Percentiles rank a stretch among this genome's conserved stretches.
Evolutionary conservation across 768 basidiomycete species (phyloP).

Genomic region (Boletus pseudopeckii): DNA sequence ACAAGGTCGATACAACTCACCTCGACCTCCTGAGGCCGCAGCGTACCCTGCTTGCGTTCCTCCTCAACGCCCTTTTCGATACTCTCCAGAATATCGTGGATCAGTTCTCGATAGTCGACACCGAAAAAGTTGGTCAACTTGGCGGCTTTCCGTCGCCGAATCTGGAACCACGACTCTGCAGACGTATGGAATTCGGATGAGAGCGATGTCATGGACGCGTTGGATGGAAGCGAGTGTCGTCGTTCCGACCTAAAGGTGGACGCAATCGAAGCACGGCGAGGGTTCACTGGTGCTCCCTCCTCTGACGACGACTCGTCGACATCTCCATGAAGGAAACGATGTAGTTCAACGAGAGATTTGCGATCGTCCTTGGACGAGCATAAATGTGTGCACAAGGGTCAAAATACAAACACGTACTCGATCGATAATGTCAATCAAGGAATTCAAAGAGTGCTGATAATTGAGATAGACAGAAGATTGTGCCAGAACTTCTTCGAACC

Average conservation of each 20-base stretch:
- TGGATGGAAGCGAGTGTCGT: slow-evolving; percentile 65
- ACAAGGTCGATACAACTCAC: slow-evolving; percentile 38
- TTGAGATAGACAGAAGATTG: slow-evolving; percentile 63
- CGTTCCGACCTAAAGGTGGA: slow-evolving; percentile 55
- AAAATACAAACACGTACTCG: slow-evolving; percentile 47
- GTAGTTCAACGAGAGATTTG: slow-evolving; percentile 69
- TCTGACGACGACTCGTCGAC: slow-evolving; percentile 20
- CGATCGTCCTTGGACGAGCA: slow-evolving; percentile 59
- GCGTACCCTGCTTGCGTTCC: slow-evolving; percentile 59
- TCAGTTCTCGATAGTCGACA: slow-evolving; percentile 76
- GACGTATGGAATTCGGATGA: slow-evolving; percentile 46
- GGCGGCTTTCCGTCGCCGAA: slow-evolving; percentile 69
- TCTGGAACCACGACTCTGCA: slow-evolving; percentile 55
- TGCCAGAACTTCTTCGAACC: slow-evolving; percentile 20
- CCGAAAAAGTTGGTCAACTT: slow-evolving; percentile 88
- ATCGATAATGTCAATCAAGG: slow-evolving; percentile 77
- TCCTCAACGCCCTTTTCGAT: slow-evolving; percentile 75
- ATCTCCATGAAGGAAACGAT: slow-evolving; percentile 56
- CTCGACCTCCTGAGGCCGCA: slow-evolving; percentile 68
- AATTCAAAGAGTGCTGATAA: slow-evolving; percentile 77
- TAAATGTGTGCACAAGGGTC: slow-evolving; percentile 1
- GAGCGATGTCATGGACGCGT: slow-evolving; percentile 58
- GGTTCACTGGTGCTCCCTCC: slow-evolving; percentile 13
- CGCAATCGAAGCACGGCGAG: slow-evolving; percentile 32
- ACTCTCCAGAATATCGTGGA: slow-evolving; percentile 74